phyloP scores from a whole-genome alignment of 202 grass and related monocot species.

The Setaria viridis region DNA sequence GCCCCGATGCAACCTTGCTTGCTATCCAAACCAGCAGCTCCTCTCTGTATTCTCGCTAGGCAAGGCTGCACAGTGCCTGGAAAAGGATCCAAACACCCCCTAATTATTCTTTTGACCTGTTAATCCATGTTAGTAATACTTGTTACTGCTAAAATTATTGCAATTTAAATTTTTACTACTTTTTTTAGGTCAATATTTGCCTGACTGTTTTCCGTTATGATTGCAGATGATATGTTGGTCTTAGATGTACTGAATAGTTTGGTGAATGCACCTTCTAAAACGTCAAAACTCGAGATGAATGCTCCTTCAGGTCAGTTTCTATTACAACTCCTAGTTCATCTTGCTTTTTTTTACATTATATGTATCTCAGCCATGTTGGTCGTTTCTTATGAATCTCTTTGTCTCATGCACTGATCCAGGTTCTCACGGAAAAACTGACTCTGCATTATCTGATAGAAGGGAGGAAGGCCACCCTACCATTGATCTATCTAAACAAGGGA shows the following conservation, averaged over 20 bases:
- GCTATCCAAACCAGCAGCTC: too few species aligned
- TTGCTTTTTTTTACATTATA: slow-evolving; percentile 34
- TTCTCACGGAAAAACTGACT: slow-evolving; percentile 40
- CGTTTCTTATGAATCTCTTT: slow-evolving; percentile 30
- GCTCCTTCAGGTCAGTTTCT: slow-evolving; percentile 59
- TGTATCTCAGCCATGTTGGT: slow-evolving; percentile 24
- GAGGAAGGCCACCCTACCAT: slow-evolving; percentile 37
- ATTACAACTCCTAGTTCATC: background rate
- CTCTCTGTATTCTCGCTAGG: too few species aligned
- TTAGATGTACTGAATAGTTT: slow-evolving; percentile 66
- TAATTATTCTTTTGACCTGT: slow-evolving; percentile 9
- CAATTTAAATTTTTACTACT: background rate
- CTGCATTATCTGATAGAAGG: slow-evolving; percentile 31
- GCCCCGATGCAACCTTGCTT: too few species aligned
- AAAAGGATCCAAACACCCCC: too few species aligned
- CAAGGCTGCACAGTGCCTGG: background rate
- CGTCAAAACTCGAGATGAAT: slow-evolving; percentile 29
- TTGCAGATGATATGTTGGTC: slow-evolving; percentile 67
- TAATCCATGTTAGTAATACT: slow-evolving; percentile 21
- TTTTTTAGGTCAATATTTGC: slow-evolving; percentile 14
- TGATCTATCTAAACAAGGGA: slow-evolving; percentile 41
- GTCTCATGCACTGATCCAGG: slow-evolving; percentile 35
- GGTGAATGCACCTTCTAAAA: slow-evolving; percentile 50
- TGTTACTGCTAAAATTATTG: slow-evolving; percentile 28
- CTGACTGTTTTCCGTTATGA: background rate